Base-by-base conservation (phyloP, 2,329 filamentous ascomycete genomes). In the Fusarium sp. region DNA sequence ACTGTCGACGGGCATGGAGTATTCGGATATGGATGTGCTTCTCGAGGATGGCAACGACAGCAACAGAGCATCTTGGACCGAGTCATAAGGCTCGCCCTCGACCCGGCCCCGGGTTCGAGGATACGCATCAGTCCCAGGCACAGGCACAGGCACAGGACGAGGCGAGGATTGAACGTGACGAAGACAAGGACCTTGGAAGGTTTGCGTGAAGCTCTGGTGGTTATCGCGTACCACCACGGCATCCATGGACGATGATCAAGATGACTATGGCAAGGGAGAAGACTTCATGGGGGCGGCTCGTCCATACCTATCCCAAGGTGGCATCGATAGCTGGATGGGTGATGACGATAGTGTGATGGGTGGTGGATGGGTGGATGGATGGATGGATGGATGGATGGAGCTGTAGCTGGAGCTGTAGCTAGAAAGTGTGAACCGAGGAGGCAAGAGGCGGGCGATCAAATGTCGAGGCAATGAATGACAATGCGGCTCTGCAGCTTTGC, bases 1-100 rank as follows among this genome's bases (percentile, higher is more conserved):
- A 66, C 76, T 76, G 14, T 68, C 73, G 58, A 69, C 71, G 58
- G 68, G 74, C 42, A 76, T 73, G 31, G 71, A 69, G 25, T 75
- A 73, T 40, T 74, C 76, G 53, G 67, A 77, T 18, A 70, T 69
- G 5, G 73, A 75, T 31, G 74, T 70, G 60, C 62, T 71, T 56
- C 54, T 75, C 58, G 46, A 63, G 64, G 58, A 59, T 54, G 51
- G 53, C 62, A 54, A 59, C 54, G 64, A 61, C 44, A 49, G 38
- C 27, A 61, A 51, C 29, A 67, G 62, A 65, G 70, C 64, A 66
- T 72, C 57, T 44, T 58, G 55, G 44, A 54, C 62, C 36, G 60
- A 59, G 34, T 62, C 61, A 50, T 57, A 46, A 36, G 64, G 60
- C 54, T 65, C 67, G 38, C 38, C 60, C 65, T 62, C 64, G 27